Percentiles rank a stretch among this genome's conserved stretches.
phyloP scores from a whole-genome alignment of 345 rosid genomes.

The Litchi chinensis region DNA sequence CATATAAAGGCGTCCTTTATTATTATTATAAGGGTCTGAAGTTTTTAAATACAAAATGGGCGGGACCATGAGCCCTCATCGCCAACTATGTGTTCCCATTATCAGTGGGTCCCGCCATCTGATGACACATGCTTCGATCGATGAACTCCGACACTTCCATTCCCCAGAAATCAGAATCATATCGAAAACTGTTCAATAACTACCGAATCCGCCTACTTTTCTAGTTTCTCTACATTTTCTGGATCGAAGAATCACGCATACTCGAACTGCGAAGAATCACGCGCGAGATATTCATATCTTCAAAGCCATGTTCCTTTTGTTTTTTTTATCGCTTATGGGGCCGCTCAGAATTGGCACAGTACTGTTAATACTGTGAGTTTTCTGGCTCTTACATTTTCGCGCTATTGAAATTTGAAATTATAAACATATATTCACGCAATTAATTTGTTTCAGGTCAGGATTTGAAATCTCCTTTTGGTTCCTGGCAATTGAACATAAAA shows the following conservation, averaged over 20 bases:
- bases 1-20: too few species aligned
- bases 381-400: not conserved
- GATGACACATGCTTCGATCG: not conserved
- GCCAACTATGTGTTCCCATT: too few species aligned
- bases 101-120: too few species aligned
- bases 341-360: slow-evolving; percentile 92
- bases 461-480: not conserved
- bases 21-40: too few species aligned
- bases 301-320: slow-evolving; percentile 68
- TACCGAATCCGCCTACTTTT: not conserved
- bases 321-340: slow-evolving; percentile 88
- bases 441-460: not conserved
- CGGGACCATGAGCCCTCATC: too few species aligned
- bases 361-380: slow-evolving; percentile 70
- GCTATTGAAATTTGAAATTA: not conserved
- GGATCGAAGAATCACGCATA: slow-evolving; percentile 24
- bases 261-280: slow-evolving; percentile 39
- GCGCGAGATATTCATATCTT: slow-evolving; percentile 74
- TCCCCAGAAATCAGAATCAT: slow-evolving; percentile 11
- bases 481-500: not conserved
- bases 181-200: not conserved
- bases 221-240: slow-evolving; percentile 12
- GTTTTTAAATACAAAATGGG: too few species aligned
- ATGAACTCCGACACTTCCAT: not conserved
- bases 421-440: not conserved